Base-by-base conservation (phyloP, 2,329 filamentous ascomycete species). In the Trichoderma breve region DNA sequence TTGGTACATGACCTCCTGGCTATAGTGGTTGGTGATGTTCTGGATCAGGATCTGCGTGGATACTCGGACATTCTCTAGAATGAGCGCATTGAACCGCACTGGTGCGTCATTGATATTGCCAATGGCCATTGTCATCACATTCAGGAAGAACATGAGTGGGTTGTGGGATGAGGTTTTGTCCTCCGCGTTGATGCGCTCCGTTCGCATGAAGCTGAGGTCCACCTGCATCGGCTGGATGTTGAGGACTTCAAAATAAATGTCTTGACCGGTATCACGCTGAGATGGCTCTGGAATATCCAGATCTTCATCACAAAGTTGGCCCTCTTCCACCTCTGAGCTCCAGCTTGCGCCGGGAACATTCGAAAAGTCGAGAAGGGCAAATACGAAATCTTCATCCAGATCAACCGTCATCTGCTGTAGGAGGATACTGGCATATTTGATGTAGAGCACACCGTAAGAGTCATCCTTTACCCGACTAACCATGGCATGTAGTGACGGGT, bases 81-180 rank as follows among this genome's bases (percentile, higher is more conserved):
- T 93, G 28, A 99, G 85, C 1, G 96, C 94, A 74, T 98, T 99
- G 79, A 99, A 90, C 62, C 94, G 91, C 68, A 99, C 91, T 0
- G 96, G 97, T 7, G 96, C 96, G 82, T 99, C 97, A 78, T 99
- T 99, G 85, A 99, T 94, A 78, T 99, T 99, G 74, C 96, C 96
- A 78, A 99, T 96, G 15, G 96, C 97, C 96, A 99, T 99, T 0
- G 97, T 98, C 85, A 99, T 91, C 76, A 98, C 93, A 79, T 99
- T 98, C 81, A 98, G 91, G 80, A 98, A 95, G 84, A 98, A 99
- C 95, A 98, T 98, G 81, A 99, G 87, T 0, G 97, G 97, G 79
- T 97, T 99, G 55, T 89, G 90, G 1, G 94, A 94, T 15, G 93
- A 94, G 61, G 94, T 92, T 76, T 96, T 97, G 80, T 98, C 95